phyloP scores from a whole-genome alignment of 1,284 basidiomycete species.

The Ceratobasidium papillatum region DNA sequence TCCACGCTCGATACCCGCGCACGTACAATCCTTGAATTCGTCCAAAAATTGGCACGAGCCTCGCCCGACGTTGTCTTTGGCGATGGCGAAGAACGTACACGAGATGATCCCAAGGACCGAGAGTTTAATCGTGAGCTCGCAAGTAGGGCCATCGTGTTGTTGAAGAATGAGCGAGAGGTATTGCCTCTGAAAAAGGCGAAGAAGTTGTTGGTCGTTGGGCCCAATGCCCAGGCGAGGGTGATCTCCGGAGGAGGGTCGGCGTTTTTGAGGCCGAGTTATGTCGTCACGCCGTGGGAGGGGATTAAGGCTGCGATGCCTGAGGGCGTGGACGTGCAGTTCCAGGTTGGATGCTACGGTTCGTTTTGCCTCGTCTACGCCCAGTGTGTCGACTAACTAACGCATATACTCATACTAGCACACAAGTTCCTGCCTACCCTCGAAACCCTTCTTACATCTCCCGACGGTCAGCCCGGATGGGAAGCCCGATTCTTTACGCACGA shows the following conservation, averaged over 20 bases:
- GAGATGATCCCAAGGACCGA: slow-evolving; percentile 63
- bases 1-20: slow-evolving; percentile 66
- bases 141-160: slow-evolving; percentile 70
- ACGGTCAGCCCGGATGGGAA: slow-evolving; percentile 66
- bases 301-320: slow-evolving; percentile 59
- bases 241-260: slow-evolving; percentile 63
- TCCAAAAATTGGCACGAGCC: slow-evolving; percentile 65
- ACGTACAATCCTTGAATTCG: slow-evolving; percentile 62
- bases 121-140: slow-evolving; percentile 67
- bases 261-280: slow-evolving; percentile 58
- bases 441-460: slow-evolving; percentile 59
- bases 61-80: slow-evolving; percentile 72
- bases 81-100: slow-evolving; percentile 67
- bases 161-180: slow-evolving; percentile 69
- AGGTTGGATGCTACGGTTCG: slow-evolving; percentile 69
- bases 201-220: slow-evolving; percentile 59
- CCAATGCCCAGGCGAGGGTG: slow-evolving; percentile 58
- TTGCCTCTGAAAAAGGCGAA: slow-evolving; percentile 55
- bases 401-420: slow-evolving; percentile 54
- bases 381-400: slow-evolving; percentile 10
- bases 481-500: slow-evolving; percentile 69
- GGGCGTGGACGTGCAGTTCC: slow-evolving; percentile 60
- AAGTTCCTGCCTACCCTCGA: slow-evolving; percentile 71
- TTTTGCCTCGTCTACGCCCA: slow-evolving; percentile 20
- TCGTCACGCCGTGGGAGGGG: slow-evolving; percentile 66